Conservation (phyloP, 2,329 filamentous ascomycete species). For the Sclerotinia glacialis region DNA sequence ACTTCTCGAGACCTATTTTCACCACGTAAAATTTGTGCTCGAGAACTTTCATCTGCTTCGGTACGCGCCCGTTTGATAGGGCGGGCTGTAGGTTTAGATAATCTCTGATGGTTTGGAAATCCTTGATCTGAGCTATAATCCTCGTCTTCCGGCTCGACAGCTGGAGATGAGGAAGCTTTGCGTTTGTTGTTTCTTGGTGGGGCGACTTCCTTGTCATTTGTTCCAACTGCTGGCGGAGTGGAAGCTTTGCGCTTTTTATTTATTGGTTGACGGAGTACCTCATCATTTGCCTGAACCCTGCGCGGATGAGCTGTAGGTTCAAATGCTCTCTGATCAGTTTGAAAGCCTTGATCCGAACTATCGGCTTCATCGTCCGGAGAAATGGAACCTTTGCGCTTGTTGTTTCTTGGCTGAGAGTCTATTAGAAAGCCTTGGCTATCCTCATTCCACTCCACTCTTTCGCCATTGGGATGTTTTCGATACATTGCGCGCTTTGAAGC, state of each 20-base stretch:
- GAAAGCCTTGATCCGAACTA: constrained; percentile 32
- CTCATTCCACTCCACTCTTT: constrained; percentile 1
- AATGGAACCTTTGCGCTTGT: constrained; percentile 20
- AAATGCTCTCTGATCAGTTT: constrained; percentile 29
- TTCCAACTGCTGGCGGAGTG: not conserved
- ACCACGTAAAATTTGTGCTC: not conserved
- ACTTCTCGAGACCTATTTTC: not conserved
- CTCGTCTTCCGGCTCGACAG: not conserved
- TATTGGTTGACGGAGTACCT: not conserved
- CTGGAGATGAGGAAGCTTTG: not conserved
- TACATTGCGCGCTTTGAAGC: not conserved
- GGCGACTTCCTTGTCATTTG: too few relatives aligned
- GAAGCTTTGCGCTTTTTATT: not conserved
- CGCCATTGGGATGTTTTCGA: not conserved
- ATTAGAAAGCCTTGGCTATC: constrained; percentile 15
- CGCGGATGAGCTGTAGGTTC: not conserved
- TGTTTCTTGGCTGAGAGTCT: not conserved
- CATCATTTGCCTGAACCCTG: not conserved
- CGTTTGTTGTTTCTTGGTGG: not conserved
- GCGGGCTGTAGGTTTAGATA: not conserved
- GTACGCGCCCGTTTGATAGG: not conserved
- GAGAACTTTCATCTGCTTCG: not conserved
- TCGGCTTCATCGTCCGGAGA: not conserved
- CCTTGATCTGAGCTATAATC: constrained; percentile 28
- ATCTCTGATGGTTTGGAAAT: constrained; percentile 31